Evolutionary conservation across 1,284 basidiomycete species (phyloP).

Genomic region (Puccinia triticina): DNA sequence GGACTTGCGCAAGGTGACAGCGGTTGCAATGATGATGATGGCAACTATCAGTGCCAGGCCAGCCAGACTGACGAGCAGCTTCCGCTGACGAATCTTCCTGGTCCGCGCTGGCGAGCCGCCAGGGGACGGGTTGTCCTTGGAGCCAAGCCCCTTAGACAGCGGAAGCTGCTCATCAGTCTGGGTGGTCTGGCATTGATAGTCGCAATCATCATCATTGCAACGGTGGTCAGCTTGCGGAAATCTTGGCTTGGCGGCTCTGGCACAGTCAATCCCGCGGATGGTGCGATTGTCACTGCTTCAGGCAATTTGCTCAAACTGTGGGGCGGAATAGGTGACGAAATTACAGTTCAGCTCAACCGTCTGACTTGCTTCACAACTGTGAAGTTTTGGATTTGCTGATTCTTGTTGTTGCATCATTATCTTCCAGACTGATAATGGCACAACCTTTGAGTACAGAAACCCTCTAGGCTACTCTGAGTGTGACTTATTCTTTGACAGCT

Average conservation of each 20-base stretch:
- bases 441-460: slow-evolving; percentile 39
- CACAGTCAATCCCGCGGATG: background rate
- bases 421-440: slow-evolving; percentile 41
- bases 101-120: background rate
- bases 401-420: too few species aligned
- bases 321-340: slow-evolving; percentile 46
- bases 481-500: too few species aligned
- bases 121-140: background rate
- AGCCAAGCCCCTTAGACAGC: background rate
- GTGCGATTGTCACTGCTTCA: background rate
- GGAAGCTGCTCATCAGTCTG: slow-evolving; percentile 15
- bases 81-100: background rate
- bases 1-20: slow-evolving; percentile 35
- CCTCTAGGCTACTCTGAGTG: too few species aligned
- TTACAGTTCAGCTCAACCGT: slow-evolving; percentile 23
- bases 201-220: slow-evolving; percentile 20
- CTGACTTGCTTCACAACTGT: background rate
- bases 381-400: background rate
- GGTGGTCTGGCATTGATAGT: slow-evolving; percentile 3
- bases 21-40: slow-evolving; percentile 21
- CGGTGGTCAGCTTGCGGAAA: slow-evolving; percentile 24
- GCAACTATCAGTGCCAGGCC: background rate
- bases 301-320: slow-evolving; percentile 36
- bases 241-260: background rate
- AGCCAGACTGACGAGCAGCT: background rate